Evolutionary conservation across 164 flowering plant genomes (phyloP), one percentile per base, ranked within the genome.

Genomic region (Vitis labrusca): DNA sequence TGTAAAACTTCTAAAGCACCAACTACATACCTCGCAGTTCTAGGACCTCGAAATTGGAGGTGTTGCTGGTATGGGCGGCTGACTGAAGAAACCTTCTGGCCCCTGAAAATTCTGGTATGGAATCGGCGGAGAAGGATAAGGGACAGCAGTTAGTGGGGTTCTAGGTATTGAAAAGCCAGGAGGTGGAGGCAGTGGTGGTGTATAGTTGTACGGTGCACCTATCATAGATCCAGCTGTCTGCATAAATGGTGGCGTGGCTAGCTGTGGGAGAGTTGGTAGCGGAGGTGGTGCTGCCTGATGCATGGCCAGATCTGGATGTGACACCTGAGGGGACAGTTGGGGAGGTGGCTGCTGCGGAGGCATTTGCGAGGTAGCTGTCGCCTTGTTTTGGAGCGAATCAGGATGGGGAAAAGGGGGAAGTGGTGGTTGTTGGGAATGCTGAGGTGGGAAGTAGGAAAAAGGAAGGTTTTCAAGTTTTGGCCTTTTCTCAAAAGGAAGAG

Each of bases 11-110:
- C 44, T 37, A 37, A 37, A 3, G 44, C 44, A 37, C 44, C 7
- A 6, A 37, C 44, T 6, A 37, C 44, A 37, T 5, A 6, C 44
- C 44, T 37, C 44, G 6, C 44, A 3, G 44, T 37, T 56, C 80
- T 85, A 89, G 73, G 84, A 90, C 55, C 89, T 84, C 32, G 88
- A 85, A 13, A 86, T 81, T 5, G 94, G 92, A 27, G 89, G 86
- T 72, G 79, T 79, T 10, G 94, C 86, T 70, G 91, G 71, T 49
- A 92, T 69, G n/a, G 97, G 77, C 8, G 85, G 82, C 59, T 86
- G 93, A 76, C 71, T 75, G 54, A 86, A 87, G 69, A 85, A 85
- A 32, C 92, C 87, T 50, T 91, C 99, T 4, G 89, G 51, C 51
- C 78, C 85, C 68, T 85, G 88, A 69, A 77, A 87, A 66, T 58